phyloP scores from a whole-genome alignment of 2,329 filamentous ascomycete species.

The Aspergillus phoenicis region DNA sequence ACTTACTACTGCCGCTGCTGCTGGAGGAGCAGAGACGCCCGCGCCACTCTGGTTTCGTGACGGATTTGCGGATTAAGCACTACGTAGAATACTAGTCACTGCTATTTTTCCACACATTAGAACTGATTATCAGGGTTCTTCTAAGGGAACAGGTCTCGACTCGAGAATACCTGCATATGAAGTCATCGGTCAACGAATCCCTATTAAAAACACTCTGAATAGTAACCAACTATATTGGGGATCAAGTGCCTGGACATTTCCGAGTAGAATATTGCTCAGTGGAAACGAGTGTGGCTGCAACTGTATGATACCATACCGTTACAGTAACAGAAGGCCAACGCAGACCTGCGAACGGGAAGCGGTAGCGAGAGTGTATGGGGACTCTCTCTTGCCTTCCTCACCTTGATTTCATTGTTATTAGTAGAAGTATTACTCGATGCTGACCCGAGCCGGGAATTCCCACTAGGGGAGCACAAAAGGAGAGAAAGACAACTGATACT shows the following conservation, averaged over 20 bases:
- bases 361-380: slow-evolving; percentile 7
- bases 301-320: slow-evolving; percentile 18
- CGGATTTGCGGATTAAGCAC: slow-evolving; percentile 1
- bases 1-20: neutral
- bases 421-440: neutral
- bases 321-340: slow-evolving; percentile 5
- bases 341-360: slow-evolving; percentile 15
- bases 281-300: slow-evolving; percentile 16
- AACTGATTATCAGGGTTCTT: neutral
- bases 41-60: slow-evolving; percentile 16
- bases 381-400: neutral
- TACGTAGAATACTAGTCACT: neutral
- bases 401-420: neutral
- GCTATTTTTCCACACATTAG: neutral
- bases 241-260: no score
- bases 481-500: no score
- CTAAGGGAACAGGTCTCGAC: neutral
- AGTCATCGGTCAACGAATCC: neutral
- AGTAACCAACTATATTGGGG: neutral
- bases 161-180: neutral
- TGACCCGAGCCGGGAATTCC: neutral
- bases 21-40: slow-evolving; percentile 9
- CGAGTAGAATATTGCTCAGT: neutral
- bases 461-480: no score
- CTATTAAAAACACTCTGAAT: neutral